Base-by-base conservation (phyloP, 345 rosid species). In the Capsella bursapastoris region DNA sequence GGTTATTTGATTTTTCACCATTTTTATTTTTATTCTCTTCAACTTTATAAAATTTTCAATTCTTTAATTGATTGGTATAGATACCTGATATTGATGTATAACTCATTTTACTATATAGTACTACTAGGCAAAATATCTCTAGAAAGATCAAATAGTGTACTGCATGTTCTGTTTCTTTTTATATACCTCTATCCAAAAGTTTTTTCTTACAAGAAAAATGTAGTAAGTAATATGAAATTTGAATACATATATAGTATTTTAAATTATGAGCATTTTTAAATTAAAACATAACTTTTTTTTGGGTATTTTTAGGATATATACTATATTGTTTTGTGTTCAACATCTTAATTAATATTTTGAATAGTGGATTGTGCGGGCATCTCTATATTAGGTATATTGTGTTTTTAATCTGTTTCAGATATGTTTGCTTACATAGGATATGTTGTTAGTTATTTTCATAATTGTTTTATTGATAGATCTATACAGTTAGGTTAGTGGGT, bases 1-100 rank as follows among this genome's bases (percentile, higher is more conserved):
- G 59, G 57, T 65, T 63, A 78, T 66, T 74, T 70, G 57, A 74
- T 68, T 73, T 73, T 75, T 75, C 66, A 71, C 86, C 84, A 74
- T 25, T 68, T 22, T 78, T 84, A 81, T 89, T 86, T 83, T 22
- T 22, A 22, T 22, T 71, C 57, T 45, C 69, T 48, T 71, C 65
- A 45, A 64, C 70, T 38, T 76, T 75, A 43, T 47, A 0, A 22
- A 22, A 22, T 50, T 12, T 32, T 1, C 7, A 58, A 44, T 77
- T 71, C 10, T 77, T 77, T 77, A 65, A 35, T 63, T 50, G 57
- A 63, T 64, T 57, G 76, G 80, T 27, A 77, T 45, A 65, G 9
- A 77, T 77, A 65, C 80, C 49, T 71, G 76, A 77, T 57, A 48
- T 49, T 63, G 75, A 77, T 77, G 71, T 48, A 7, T 71, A 71